Percentiles rank a stretch among this genome's conserved stretches.
Conservation (phyloP, 164 flowering plant species). For the Vitis rupestris region DNA sequence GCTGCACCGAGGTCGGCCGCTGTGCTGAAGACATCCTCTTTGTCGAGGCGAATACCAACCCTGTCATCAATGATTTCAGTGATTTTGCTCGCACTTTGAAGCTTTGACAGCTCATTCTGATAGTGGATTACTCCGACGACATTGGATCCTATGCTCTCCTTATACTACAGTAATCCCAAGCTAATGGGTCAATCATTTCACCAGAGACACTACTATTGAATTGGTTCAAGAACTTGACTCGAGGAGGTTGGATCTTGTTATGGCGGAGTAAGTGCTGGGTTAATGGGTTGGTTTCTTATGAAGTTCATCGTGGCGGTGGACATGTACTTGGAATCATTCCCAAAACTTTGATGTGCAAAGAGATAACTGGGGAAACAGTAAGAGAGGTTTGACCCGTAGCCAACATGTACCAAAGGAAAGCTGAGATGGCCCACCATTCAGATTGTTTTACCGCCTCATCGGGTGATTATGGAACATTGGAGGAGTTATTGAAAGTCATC, state of each 20-base stretch:
- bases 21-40: constrained; percentile 47
- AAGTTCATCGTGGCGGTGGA: constrained; percentile 45
- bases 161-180: constrained; percentile 35
- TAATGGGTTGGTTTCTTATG: constrained; percentile 50
- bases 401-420: constrained; percentile 64
- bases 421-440: constrained; percentile 64
- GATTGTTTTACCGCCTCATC: constrained; percentile 55
- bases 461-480: constrained; percentile 79
- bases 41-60: constrained; percentile 44
- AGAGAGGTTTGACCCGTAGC: constrained; percentile 59
- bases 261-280: constrained; percentile 55
- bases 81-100: constrained; percentile 52
- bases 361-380: constrained; percentile 60
- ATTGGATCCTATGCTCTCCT: constrained; percentile 43
- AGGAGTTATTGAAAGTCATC: constrained; percentile 65
- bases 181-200: no score
- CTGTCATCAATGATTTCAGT: constrained; percentile 50
- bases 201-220: constrained; percentile 37
- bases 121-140: constrained; percentile 44
- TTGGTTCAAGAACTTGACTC: constrained; percentile 33
- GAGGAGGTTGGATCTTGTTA: constrained; percentile 49
- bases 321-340: constrained; percentile 61
- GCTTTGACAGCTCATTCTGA: constrained; percentile 44
- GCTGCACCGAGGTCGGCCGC: constrained; percentile 51
- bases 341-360: constrained; percentile 45